Conservation (phyloP, 2,329 filamentous ascomycete species). For the Clonostachys solani region DNA sequence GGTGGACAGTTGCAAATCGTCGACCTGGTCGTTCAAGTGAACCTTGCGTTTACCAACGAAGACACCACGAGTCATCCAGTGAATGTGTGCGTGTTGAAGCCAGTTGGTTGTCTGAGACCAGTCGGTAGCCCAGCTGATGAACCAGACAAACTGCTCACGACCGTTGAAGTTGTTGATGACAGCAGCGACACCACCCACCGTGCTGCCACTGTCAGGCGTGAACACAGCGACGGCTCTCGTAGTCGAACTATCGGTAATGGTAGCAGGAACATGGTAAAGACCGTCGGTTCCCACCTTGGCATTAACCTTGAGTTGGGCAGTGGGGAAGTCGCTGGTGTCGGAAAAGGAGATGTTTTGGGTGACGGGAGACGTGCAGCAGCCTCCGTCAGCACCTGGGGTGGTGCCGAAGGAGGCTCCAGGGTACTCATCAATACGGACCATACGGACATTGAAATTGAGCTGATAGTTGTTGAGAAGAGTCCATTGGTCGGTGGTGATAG, state of each 20-base stretch:
- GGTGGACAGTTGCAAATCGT: conserved; percentile 56
- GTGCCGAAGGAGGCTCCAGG: conserved; percentile 46
- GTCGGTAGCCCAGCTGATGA: conserved; percentile 42
- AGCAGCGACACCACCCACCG: conserved; percentile 39
- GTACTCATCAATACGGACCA: conserved; percentile 56
- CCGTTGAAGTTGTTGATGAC: conserved; percentile 55
- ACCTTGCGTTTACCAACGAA: conserved; percentile 50
- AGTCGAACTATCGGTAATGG: conserved; percentile 44
- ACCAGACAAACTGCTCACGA: conserved; percentile 60
- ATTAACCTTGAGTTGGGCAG: conserved; percentile 47
- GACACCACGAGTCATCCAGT: conserved; percentile 56
- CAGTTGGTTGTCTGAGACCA: conserved; percentile 47
- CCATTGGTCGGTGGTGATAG: conserved; percentile 53
- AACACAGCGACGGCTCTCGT: conserved; percentile 52
- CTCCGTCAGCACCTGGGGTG: conserved; percentile 19
- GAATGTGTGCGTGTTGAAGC: conserved; percentile 58
- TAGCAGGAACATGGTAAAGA: conserved; percentile 55
- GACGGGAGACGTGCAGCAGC: conserved; percentile 38
- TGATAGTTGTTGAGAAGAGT: conserved; percentile 53
- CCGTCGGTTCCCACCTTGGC: conserved; percentile 42
- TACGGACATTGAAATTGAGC: conserved; percentile 49
- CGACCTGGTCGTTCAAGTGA: conserved; percentile 53
- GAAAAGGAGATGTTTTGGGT: conserved; percentile 50
- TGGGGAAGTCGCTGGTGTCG: conserved; percentile 45
- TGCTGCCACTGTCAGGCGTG: conserved; percentile 32